Evolutionary conservation across 176 grass and related monocot genomes (phyloP), one percentile per base, ranked within the genome.

Genomic region (Rhynchospora breviuscula): DNA sequence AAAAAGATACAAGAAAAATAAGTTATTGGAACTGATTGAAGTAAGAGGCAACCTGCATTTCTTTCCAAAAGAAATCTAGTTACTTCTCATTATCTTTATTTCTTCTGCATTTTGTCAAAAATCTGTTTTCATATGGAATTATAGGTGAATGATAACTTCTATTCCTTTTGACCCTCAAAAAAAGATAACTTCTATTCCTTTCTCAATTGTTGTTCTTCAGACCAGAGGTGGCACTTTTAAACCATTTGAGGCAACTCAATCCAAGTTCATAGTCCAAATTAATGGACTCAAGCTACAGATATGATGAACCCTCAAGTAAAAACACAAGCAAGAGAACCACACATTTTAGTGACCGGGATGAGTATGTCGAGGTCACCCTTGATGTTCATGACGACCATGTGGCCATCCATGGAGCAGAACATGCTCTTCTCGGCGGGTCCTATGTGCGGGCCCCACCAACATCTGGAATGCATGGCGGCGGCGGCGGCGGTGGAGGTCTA

Each of bases 361-460:
- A 89, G 85, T 93, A 92, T 84, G 84, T 95, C 2, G 93, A 99
- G 91, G 85, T 99, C 58, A 95, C 91, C 19, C 66, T 99, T n/a
- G 91, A 95, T 73, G 78, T 95, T 47, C 53, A 79, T 4, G 86
- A 61, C 23, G 88, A 89, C 49, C 59, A 48, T 4, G 84, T 98
- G 21, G 46, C 90, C 40, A 84, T 95, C 69, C 91, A 84, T 91
- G 78, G 66, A 67, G 74, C 18, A 9, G 35, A 84, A n/a, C 18
- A 8, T 4, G 6, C 87, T 80, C 68, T 10, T 57, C 79, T 87
- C 67, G n/a, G 49, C 54, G 26, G 79, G 82, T 60, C 82, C 84
- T 82, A 82, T 31, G 80, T 82, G 45, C 60, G 62, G 47, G 56
- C 80, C 44, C 80, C 80, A 35, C 80, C 80, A 0, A 15, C 60